Evolutionary conservation across 257 asterid species (phyloP).

Genomic region (Solanum rostratum): DNA sequence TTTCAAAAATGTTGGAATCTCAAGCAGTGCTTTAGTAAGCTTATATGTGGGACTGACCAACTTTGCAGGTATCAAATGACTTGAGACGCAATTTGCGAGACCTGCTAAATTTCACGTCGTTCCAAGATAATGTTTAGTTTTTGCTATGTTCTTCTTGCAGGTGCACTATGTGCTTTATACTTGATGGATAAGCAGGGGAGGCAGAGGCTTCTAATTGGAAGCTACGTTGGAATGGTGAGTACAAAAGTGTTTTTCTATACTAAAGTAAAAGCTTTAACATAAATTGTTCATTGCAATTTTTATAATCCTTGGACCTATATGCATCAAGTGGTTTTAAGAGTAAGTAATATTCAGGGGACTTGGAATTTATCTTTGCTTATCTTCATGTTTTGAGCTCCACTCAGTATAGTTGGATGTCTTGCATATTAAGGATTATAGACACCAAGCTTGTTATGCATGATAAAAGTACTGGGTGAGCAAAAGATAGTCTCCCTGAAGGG

Average conservation of each 20-base stretch:
- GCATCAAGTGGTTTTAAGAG: background rate
- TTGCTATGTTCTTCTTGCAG: slow-evolving; percentile 24
- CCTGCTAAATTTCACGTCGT: background rate
- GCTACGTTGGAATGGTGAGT: slow-evolving; percentile 83
- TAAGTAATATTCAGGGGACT: background rate
- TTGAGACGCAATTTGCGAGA: background rate
- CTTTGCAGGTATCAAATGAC: slow-evolving; percentile 48
- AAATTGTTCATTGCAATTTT: background rate
- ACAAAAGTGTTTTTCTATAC: background rate
- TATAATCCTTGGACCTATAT: background rate
- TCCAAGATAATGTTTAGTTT: background rate
- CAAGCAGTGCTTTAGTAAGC: slow-evolving; percentile 63
- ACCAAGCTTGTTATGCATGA: background rate
- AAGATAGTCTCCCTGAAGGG: background rate
- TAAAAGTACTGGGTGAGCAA: background rate
- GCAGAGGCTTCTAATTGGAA: slow-evolving; percentile 57
- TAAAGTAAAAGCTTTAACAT: background rate
- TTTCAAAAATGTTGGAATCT: slow-evolving; percentile 67
- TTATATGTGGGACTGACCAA: slow-evolving; percentile 58
- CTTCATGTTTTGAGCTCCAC: background rate
- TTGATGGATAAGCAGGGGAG: slow-evolving; percentile 83
- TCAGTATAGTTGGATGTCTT: background rate
- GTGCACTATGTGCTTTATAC: slow-evolving; percentile 66
- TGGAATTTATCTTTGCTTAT: background rate
- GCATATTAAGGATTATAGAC: background rate